phyloP scores from a whole-genome alignment of 768 basidiomycete genomes.

The Mycena rosella region DNA sequence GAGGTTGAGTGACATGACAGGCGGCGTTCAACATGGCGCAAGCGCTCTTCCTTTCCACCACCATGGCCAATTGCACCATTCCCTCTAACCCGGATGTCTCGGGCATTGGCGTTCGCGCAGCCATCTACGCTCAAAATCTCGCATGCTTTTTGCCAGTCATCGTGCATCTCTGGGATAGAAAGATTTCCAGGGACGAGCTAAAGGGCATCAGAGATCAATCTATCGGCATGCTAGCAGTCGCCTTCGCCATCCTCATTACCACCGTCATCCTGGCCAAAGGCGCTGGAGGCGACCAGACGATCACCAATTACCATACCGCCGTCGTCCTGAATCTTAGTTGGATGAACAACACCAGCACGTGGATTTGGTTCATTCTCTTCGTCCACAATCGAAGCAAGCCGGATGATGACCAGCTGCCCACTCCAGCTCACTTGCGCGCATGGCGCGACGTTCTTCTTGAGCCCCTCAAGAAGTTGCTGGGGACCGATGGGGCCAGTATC shows the following conservation, averaged over 20 bases:
- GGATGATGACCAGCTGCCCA: not conserved
- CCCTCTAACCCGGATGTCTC: conserved; percentile 4
- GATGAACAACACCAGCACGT: too few relatives aligned
- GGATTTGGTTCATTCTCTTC: conserved; percentile 5
- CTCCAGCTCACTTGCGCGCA: not conserved
- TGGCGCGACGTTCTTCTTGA: not conserved
- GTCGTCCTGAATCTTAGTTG: too few relatives aligned
- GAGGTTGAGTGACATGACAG: too few relatives aligned
- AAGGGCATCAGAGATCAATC: conserved; percentile 4
- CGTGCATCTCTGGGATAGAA: conserved; percentile 3
- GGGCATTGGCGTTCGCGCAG: too few relatives aligned
- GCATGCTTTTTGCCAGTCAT: not conserved
- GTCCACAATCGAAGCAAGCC: conserved; percentile 2
- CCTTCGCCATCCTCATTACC: conserved; percentile 6
- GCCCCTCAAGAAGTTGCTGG: not conserved
- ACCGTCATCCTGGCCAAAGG: not conserved
- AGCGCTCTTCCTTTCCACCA: conserved; percentile 1
- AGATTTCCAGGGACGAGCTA: not conserved
- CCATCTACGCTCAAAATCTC: conserved; percentile 13
- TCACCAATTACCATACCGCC: not conserved
- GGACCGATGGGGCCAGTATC: too few relatives aligned
- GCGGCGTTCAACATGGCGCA: not conserved
- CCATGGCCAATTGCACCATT: not conserved
- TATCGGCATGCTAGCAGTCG: conserved; percentile 4
- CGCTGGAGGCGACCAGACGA: not conserved